Evolutionary conservation across 345 rosid genomes (phyloP), one percentile per base, ranked within the genome.

Genomic region (Acer saccharum): DNA sequence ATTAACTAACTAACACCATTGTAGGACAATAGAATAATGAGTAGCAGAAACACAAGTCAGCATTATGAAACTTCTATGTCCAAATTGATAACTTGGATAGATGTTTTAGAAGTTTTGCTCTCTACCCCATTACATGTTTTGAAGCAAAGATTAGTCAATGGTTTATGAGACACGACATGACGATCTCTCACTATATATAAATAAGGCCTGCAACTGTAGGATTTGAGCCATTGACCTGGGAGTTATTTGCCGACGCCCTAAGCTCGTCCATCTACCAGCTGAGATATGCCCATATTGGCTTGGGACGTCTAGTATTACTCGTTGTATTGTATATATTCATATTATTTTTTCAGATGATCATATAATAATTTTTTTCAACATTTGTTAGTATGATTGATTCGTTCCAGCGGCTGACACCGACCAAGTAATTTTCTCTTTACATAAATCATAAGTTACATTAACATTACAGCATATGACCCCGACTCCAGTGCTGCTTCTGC

Each of bases 11-110:
- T 1, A 1, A 63, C n/a, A 17, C 44, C 1, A 20, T 7, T 29
- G 2, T 2, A 29, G 27, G 61, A 72, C 20, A 57, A 11, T 6
- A 41, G 35, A 58, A 11, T 21, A 43, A n/a, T 11, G 3, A 16
- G 17, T 1, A 25, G 76, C 3, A 10, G 23, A 41, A 48, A 48
- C 54, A 50, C 77, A 46, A 46, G 77, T 74, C 69, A 74, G 62
- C 65, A 29, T 29, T 29, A 44, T 10, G 44, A 43, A 74, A 74
- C 77, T 74, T 74, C 66, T 44, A 11, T 71, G 48, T 44, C 46
- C 18, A 16, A 25, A 17, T 17, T 3, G 23, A 25, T 44, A 10
- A 1, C 32, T 61, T 61, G 23, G 32, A 29, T 29, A 25, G 39
- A 60, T 21, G 11, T 60, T 58, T 72, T 58, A 39, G 13, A 58